Base-by-base conservation (phyloP, 1,284 basidiomycete species). In the Melampsora occidentalis region DNA sequence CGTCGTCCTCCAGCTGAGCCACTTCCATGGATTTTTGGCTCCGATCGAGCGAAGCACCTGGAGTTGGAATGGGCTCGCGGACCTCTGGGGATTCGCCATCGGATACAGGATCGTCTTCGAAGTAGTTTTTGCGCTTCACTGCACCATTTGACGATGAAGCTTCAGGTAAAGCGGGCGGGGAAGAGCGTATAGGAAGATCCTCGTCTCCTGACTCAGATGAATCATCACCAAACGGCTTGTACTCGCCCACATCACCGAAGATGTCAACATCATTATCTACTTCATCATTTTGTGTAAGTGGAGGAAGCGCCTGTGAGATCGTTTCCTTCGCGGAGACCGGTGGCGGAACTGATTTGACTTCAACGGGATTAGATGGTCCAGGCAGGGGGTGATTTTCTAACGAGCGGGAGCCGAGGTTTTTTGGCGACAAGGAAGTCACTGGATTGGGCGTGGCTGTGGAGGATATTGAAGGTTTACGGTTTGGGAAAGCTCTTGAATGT, bases 171-270 rank as follows among this genome's bases (percentile, higher is more conserved):
- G 48, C 39, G 12, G 10, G n/a, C n/a, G 14, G 35, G 18, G 57
- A 35, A 2, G n/a, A 53, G 48, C 46, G 28, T 22, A 57, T 42
- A 25, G 64, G 49, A 7, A n/a, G 28, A 25, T 62, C 49, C 42
- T 51, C 62, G 20, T 66, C 48, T 42, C 64, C 68, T 51, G 66
- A 63, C 16, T 77, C 75, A 46, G 75, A 69, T 14, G 57, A 63
- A 18, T 70, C 75, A n/a, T 49, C 62, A 59, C 63, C 75, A 51
- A 77, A 42, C n/a, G 65, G 66, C 64, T 70, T 77, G 49, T 77
- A 77, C 33, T 77, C 75, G 49, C 75, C 75, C 28, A 67, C 75
- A 18, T 77, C 68, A 25, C 68, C 68, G 20, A 77, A 77, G 25
- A 77, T 77, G 53, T 77, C 75, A 25, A 77, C 39, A 46, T 70